Evolutionary conservation across 2,329 filamentous ascomycete species (phyloP), one percentile per base, ranked within the genome.

Genomic region (Stagonosporopsis chrysanthemi): DNA sequence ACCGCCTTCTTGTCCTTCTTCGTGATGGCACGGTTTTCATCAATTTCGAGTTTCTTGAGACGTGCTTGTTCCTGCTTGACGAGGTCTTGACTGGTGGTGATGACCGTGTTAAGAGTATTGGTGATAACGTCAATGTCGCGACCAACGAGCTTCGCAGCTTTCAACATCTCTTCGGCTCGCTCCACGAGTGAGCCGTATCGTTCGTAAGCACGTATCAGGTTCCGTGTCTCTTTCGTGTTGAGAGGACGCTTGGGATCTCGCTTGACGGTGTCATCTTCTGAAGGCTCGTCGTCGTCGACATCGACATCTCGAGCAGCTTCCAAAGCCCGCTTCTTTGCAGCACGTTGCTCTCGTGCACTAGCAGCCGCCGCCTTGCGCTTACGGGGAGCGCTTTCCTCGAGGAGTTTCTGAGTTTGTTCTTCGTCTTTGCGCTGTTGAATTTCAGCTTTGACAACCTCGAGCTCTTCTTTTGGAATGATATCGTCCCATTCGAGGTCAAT

Each of bases 1-100:
- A 99, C 91, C 0, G 95, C 95, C 78, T 99, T 99, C 77, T 92
- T 92, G 74, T 99, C 95, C 77, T 99, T 99, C 81, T 98, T 97
- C 0, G 94, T 96, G 52, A 96, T 79, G 2, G 88, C 84, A 74
- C 95, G 96, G 71, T 91, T 91, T 0, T 86, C 84, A 62, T 90
- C 81, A 22, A 82, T 87, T 75, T 95, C 91, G 67, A 88, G 75
- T 14, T 84, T 84, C 56, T 84, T 83, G 51, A 89, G 79, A 57
- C 86, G 82, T 29, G 83, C 82, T 43, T 83, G 80, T 60, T 97
- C 92, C 70, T 92, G 91, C 60, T 90, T 88, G 31, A 92, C 85
- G 17, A 96, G 83, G 26, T 80, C 73, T 57, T 86, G 86, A 22
- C 88, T 88, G 61, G 85, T 90, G 66, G 92, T 89, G 31, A 91